Evolutionary conservation across 495 filamentous ascomycete genomes (phyloP).

Genomic region (Friedmanniomyces simplex): DNA sequence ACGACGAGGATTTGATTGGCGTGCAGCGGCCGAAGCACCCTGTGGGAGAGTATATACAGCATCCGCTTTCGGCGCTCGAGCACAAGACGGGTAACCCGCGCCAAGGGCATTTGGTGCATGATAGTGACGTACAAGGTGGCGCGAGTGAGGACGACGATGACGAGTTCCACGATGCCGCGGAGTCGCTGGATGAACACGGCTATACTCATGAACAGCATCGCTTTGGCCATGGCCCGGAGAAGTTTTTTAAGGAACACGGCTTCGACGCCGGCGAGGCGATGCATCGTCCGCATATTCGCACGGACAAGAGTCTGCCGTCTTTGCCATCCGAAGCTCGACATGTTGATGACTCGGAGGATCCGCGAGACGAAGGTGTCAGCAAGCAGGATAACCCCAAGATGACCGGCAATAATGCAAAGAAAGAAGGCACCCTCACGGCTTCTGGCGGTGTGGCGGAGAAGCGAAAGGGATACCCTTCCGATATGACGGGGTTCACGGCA

Average conservation of each 20-base stretch:
- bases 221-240: constrained; percentile 11
- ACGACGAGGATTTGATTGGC: constrained; percentile 71
- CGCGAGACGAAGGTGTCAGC: not conserved
- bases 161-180: constrained; percentile 16
- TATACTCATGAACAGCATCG: constrained; percentile 19
- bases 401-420: constrained; percentile 17
- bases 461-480: constrained; percentile 6
- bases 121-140: not conserved
- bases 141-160: constrained; percentile 3
- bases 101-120: constrained; percentile 10
- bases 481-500: not conserved
- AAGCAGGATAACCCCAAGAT: constrained; percentile 15
- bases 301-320: constrained; percentile 7
- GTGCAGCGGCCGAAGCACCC: constrained; percentile 81
- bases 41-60: constrained; percentile 73
- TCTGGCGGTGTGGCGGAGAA: constrained; percentile 19
- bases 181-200: constrained; percentile 13
- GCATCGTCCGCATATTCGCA: constrained; percentile 4
- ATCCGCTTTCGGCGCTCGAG: constrained; percentile 57
- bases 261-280: not conserved
- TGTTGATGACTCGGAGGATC: not conserved
- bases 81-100: constrained; percentile 32
- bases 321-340: constrained; percentile 2
- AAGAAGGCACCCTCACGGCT: constrained; percentile 16
- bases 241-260: not conserved